Evolutionary conservation across 2,329 filamentous ascomycete species (phyloP), one percentile per base, ranked within the genome.

Genomic region (Alternaria metachromatica): DNA sequence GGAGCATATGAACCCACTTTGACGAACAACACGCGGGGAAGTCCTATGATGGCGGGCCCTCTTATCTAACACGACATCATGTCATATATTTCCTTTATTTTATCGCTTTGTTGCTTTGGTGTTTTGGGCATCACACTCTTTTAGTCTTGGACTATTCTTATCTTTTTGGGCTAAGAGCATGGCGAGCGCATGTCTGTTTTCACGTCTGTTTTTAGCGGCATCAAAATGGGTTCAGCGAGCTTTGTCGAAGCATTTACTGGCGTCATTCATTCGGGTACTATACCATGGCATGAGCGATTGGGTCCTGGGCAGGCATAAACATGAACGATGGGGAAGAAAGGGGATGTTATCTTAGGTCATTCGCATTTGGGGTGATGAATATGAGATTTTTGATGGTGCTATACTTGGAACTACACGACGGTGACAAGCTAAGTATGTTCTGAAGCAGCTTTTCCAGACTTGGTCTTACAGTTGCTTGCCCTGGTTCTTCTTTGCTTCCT

Each of bases 21-120:
- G n/a, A 72, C 72, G 37, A 58, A 60, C 30, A 74, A 72, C 55
- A 68, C 67, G 3, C 70, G 74, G 44, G 68, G 68, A 7, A 77
- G 68, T 46, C 74, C 75, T 15, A 78, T 79, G 67, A 71, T 76
- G 48, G 73, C 76, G 4, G 75, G 75, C n/a, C 71, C 71, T 10
- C 72, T 79, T 9, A 79, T 79, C 30, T 79, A 56, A 51, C 33
- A 50, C 51, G 54, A 58, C 46, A 64, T 60, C 21, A 15, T 43
- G 13, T 23, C 10, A 51, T 5, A 20, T 18, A 15, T 43, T 55
- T 23, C 28, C 10, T 53, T 49, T 18, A 7, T 30, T 4, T 20
- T n/a, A 5, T 21, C 6, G 46, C 21, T 15, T 26, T 56, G 20
- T 46, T n/a, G 30, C 15, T 25, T 26, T 20, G 44, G 56, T 56